Base-by-base conservation (phyloP, 1,284 basidiomycete species). In the Microbotryum violaceum region DNA sequence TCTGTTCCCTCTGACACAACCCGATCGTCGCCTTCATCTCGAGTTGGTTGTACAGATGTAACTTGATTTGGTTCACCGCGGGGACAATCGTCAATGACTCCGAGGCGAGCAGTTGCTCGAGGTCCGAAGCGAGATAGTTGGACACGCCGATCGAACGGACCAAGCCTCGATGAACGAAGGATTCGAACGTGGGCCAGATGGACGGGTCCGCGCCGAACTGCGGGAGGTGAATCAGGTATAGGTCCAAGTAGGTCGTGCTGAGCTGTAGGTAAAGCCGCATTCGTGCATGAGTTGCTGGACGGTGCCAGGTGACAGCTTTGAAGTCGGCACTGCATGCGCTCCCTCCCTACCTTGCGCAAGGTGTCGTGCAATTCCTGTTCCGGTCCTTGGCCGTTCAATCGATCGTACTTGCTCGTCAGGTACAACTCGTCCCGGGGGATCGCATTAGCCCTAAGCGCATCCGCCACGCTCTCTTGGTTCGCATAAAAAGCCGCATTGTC, bases 331-430 rank as follows among this genome's bases (percentile, higher is more conserved):
- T 7, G 8, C 8, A 1, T 31, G 31, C 31, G 31, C 31, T 8
- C 31, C 31, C 31, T 8, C 31, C 31, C 1, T 18, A 48, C 57
- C 57, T 60, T 60, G 47, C 8, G 20, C 8, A 60, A 46, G 2
- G 47, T 45, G 18, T 49, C 44, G 29, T 55, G 47, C 5, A 60
- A 46, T 37, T 54, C 49, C 4, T 18, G 9, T 27, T 54, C 46
- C 18, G 54, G 52, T n/a, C 54, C 53, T 33, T 60, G n/a, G 18
- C 37, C 45, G 18, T 47, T 7, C 31, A 57, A 2, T 10, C 53
- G 49, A 44, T 64, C 62, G 25, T 55, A 66, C 66, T 80, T 82
- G 27, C 79, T 80, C 2, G 82, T 80, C n/a, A 85, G 69, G 52
- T 64, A 67, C 3, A 67, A 52, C 14, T 56, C 25, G 25, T 64